Percentiles rank a stretch among this genome's conserved stretches.
These are phyloP conservation scores for Cicer yamashitae DNA, from an alignment of 306 rosid genomes.

Conservation along the genomic window DNA sequence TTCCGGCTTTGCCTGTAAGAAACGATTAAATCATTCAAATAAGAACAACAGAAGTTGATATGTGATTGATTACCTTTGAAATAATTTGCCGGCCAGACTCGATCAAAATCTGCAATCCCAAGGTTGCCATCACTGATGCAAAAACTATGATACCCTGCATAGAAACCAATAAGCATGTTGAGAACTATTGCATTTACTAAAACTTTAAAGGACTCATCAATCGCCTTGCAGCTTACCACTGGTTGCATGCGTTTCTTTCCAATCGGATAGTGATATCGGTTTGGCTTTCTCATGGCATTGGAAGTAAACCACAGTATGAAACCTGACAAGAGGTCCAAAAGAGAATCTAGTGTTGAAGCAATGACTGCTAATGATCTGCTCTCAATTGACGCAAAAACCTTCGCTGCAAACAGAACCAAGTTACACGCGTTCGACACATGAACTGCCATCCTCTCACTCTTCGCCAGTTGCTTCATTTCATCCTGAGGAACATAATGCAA, in stretches of 20 bases:
- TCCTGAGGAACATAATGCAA: slow-evolving; percentile 54
- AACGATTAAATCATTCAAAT: not conserved
- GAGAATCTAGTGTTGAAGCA: slow-evolving; percentile 88
- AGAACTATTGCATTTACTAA: not conserved
- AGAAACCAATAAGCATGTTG: slow-evolving; percentile 24
- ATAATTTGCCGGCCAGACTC: slow-evolving; percentile 65
- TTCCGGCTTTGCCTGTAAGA: slow-evolving; percentile 50
- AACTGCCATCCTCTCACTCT: slow-evolving; percentile 70
- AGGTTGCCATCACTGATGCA: slow-evolving; percentile 88
- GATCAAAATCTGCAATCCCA: slow-evolving; percentile 77
- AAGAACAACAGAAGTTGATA: slow-evolving; percentile 17
- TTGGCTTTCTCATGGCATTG: slow-evolving; percentile 70
- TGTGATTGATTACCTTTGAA: slow-evolving; percentile 45
- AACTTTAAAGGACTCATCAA: not conserved
- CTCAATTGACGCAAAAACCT: slow-evolving; percentile 71
- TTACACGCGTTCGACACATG: slow-evolving; percentile 64
- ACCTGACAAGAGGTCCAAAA: slow-evolving; percentile 85
- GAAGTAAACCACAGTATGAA: slow-evolving; percentile 87
- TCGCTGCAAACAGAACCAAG: slow-evolving; percentile 70
- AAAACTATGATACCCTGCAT: slow-evolving; percentile 87
- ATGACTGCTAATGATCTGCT: slow-evolving; percentile 80
- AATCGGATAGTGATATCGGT: slow-evolving; percentile 75
- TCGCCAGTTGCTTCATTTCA: slow-evolving; percentile 70
- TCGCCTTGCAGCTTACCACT: slow-evolving; percentile 56
- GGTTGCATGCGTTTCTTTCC: slow-evolving; percentile 95